phyloP scores from a whole-genome alignment of 176 grass and related monocot genomes.

The Eremochloa ophiuroides region DNA sequence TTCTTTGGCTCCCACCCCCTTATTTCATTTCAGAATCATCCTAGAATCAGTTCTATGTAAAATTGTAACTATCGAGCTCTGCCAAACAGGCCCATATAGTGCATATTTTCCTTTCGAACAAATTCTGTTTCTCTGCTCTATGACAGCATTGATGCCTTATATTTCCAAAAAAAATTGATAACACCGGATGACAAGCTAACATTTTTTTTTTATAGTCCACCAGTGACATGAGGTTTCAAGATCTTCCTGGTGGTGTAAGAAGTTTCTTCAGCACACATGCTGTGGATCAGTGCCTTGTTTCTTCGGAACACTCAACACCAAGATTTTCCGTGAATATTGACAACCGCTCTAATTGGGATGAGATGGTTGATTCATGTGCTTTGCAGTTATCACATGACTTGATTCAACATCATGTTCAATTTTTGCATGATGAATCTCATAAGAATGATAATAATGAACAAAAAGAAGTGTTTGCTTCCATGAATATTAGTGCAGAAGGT shows the following conservation, averaged over 20 bases:
- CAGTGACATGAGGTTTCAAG: conserved; percentile 69
- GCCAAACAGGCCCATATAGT: neutral
- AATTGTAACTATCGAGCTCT: neutral
- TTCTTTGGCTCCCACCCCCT: neutral
- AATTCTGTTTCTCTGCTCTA: neutral
- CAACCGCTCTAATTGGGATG: conserved; percentile 53
- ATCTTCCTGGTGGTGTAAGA: conserved; percentile 78
- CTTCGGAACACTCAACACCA: conserved; percentile 59
- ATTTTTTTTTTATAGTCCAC: conserved; percentile 55
- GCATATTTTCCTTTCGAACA: neutral
- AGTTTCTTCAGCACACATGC: conserved; percentile 71
- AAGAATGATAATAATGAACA: conserved; percentile 30
- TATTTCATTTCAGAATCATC: neutral
- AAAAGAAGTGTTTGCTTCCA: conserved; percentile 29
- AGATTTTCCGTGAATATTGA: conserved; percentile 78
- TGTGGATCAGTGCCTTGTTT: conserved; percentile 45
- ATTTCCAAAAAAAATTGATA: neutral
- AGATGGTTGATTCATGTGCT: conserved; percentile 67
- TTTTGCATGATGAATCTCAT: conserved; percentile 63
- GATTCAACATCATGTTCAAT: conserved; percentile 70
- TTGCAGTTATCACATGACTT: conserved; percentile 66
- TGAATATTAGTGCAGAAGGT: conserved; percentile 37
- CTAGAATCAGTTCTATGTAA: neutral
- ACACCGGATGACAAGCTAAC: conserved; percentile 25
- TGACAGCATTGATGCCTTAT: neutral